Percentiles rank a stretch among this genome's conserved stretches.
Evolutionary conservation across 2,329 filamentous ascomycete species (phyloP).

Genomic region (Aspergillus japonicus): DNA sequence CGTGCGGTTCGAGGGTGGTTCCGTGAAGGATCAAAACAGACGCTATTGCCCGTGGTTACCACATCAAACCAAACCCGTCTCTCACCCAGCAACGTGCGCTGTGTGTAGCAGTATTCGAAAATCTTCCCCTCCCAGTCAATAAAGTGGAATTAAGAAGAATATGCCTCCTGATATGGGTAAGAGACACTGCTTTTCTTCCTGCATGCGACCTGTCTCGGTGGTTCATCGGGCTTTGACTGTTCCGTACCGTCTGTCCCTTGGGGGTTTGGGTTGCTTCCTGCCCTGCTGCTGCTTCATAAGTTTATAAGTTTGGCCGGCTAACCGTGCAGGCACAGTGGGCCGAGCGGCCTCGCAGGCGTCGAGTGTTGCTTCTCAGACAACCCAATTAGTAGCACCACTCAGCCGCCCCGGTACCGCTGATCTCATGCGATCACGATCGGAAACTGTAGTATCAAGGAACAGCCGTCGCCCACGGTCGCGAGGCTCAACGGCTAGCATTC

Average conservation of each 20-base stretch:
- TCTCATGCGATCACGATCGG: conserved; percentile 42
- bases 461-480: conserved; percentile 45
- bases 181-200: conserved; percentile 19
- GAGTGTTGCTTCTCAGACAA: conserved; percentile 39
- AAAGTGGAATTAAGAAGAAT: conserved; percentile 12
- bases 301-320: conserved; percentile 12
- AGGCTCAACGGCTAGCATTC: conserved; percentile 49
- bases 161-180: conserved; percentile 38
- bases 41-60: conserved; percentile 30
- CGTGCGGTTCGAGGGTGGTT: conserved; percentile 24
- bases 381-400: conserved; percentile 37
- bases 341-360: conserved; percentile 39
- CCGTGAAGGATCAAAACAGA: conserved; percentile 30
- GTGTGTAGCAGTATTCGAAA: conserved; percentile 17
- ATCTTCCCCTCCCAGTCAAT: not conserved
- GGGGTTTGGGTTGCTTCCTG: not conserved
- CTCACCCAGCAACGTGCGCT: conserved; percentile 22
- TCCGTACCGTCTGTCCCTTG: not conserved
- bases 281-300: conserved; percentile 5
- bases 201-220: conserved; percentile 4
- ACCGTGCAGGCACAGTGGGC: conserved; percentile 24
- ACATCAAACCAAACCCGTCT: conserved; percentile 11
- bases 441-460: conserved; percentile 40
- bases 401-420: conserved; percentile 44
- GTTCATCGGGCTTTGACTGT: not conserved